Percentiles rank a stretch among this genome's conserved stretches.
Evolutionary conservation across 2,329 filamentous ascomycete species (phyloP).

Genomic region (Phyllosticta citriasiana): DNA sequence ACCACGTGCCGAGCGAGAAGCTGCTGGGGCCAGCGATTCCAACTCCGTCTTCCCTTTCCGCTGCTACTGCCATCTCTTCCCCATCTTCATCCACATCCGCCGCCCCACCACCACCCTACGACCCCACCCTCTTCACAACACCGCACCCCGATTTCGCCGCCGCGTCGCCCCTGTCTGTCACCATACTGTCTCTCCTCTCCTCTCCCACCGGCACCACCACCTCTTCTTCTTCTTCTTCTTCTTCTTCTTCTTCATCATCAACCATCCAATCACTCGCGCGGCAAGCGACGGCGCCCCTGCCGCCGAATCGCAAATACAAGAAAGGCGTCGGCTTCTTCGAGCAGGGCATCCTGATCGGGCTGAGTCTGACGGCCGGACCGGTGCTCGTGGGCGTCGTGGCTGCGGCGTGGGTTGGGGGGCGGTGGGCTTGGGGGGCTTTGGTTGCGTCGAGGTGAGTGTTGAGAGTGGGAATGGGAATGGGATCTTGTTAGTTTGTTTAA

Average conservation of each 20-base stretch:
- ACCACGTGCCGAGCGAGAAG: conserved; percentile 44
- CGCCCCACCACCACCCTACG: conserved; percentile 23
- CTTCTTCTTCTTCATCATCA: no score
- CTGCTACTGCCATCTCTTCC: conserved; percentile 2
- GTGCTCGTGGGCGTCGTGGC: conserved; percentile 21
- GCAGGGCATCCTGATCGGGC: conserved; percentile 27
- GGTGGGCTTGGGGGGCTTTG: background rate
- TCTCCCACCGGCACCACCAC: background rate
- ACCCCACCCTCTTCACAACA: conserved; percentile 34
- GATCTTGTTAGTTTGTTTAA: background rate
- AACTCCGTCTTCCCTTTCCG: conserved; percentile 12
- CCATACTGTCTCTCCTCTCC: conserved; percentile 9
- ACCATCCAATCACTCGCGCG: background rate
- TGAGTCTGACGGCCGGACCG: conserved; percentile 25
- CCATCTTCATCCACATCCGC: background rate
- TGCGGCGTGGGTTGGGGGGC: conserved; percentile 17
- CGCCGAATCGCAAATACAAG: conserved; percentile 24
- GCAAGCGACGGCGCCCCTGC: conserved; percentile 16
- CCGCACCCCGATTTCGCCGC: conserved; percentile 33
- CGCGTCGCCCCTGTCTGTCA: conserved; percentile 4
- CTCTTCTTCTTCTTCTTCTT: background rate
- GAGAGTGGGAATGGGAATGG: background rate
- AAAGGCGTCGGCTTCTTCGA: conserved; percentile 30
- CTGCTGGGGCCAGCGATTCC: conserved; percentile 33
- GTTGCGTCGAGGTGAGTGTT: background rate